Base-by-base conservation (phyloP, 1,284 basidiomycete species). In the Uromyces viciae-fabae region DNA sequence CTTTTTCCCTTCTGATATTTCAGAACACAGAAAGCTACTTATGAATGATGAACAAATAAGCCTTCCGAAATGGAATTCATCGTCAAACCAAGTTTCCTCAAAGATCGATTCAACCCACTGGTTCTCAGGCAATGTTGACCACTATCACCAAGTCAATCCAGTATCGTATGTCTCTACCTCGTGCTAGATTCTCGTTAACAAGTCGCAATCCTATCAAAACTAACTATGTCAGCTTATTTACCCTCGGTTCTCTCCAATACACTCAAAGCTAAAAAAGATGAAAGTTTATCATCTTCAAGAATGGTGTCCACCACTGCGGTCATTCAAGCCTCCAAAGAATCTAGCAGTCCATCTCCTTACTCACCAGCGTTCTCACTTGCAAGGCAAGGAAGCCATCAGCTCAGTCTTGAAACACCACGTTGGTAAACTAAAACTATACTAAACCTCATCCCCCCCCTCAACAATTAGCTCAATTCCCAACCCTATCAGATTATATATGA, bases 371-470 rank as follows among this genome's bases (percentile, higher is more conserved):
- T 81, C 43, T 69, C 54, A 49, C 43, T 88, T 81, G 94, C 94
- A 17, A 90, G 92, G 85, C 89, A 88, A 77, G 92, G 91, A 75
- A 93, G 92, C 66, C 93, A 94, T 85, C 94, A 95, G 86, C 88
- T 90, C 82, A 92, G 91, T 85, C 88, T 98, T 83, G 92, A 95
- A 88, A 92, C 91, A 28, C 95, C 95, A 64, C 56, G 78, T 74
- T 9, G 49, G 78, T 74, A n/a, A n/a, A n/a, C n/a, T n/a, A n/a
- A n/a, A n/a, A n/a, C n/a, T n/a, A n/a, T n/a, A n/a, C n/a, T n/a
- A n/a, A n/a, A n/a, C n/a, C n/a, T n/a, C 46, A 42, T 36, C 40
- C 54, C 33, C n/a, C n/a, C n/a, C n/a, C n/a, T n/a, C n/a, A n/a
- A n/a, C n/a, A n/a, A n/a, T n/a, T n/a, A n/a, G n/a, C n/a, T n/a